Conservation (phyloP, 306 rosid genomes). For the Corylus avellana region DNA sequence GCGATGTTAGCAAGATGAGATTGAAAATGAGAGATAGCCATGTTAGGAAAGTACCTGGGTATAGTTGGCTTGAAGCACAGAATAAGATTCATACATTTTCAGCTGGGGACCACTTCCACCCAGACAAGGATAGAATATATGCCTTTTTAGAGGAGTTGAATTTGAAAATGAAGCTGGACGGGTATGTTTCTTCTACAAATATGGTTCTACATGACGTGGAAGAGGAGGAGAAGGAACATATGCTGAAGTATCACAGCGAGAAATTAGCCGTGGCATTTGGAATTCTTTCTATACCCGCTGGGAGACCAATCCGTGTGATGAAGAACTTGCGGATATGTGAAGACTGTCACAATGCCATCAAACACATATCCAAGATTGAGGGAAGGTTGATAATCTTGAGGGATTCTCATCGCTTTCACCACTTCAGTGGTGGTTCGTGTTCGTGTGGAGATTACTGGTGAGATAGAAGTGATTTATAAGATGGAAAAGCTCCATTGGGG, state of each 20-base stretch:
- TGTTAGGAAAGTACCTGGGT: constrained; percentile 77
- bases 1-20: constrained; percentile 71
- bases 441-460: constrained; percentile 90
- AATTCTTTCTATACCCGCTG: constrained; percentile 65
- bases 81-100: constrained; percentile 70
- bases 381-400: constrained; percentile 71
- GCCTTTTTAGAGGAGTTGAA: constrained; percentile 76
- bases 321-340: constrained; percentile 81
- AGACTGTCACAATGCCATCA: constrained; percentile 89
- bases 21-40: constrained; percentile 68
- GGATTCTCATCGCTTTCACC: constrained; percentile 89
- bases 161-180: constrained; percentile 68
- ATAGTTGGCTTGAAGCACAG: constrained; percentile 86
- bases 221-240: constrained; percentile 84
- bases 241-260: constrained; percentile 87
- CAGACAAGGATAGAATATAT: constrained; percentile 61
- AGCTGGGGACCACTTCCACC: constrained; percentile 74
- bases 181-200: constrained; percentile 76
- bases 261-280: constrained; percentile 90
- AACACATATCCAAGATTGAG: constrained; percentile 75
- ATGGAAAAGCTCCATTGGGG: constrained; percentile 1
- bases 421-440: constrained; percentile 71
- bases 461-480: constrained; percentile 21
- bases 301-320: constrained; percentile 83
- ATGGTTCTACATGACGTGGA: constrained; percentile 89